A percentile compares a stretch with the other conserved stretches of the same genome.
Evolutionary conservation across 257 asterid species (phyloP).

Genomic region (Solanum piurae): DNA sequence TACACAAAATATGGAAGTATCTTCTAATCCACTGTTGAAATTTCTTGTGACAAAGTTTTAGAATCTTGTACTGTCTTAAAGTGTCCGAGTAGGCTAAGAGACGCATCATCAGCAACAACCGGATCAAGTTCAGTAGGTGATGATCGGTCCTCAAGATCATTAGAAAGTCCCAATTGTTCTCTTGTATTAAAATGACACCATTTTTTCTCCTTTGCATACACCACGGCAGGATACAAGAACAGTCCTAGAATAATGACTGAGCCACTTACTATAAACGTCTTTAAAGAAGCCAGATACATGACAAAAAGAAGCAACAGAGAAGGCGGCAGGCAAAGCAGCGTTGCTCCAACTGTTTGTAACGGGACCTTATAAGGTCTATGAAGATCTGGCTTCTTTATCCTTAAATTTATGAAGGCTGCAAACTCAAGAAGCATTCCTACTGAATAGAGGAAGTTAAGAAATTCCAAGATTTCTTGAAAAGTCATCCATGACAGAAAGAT

Average conservation of each 20-base stretch:
- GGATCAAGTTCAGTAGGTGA: constrained; percentile 6
- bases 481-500: constrained; percentile 91
- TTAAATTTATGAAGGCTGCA: constrained; percentile 71
- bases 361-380: constrained; percentile 86
- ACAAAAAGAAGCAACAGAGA: constrained; percentile 62
- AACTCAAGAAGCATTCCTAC: constrained; percentile 85
- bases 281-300: constrained; percentile 66
- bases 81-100: constrained; percentile 24
- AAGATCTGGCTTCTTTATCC: constrained; percentile 66
- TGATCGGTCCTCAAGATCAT: constrained; percentile 19
- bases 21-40: constrained; percentile 21
- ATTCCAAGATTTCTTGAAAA: constrained; percentile 84
- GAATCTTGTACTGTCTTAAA: background rate
- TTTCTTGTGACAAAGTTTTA: background rate
- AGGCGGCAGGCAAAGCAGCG: constrained; percentile 70
- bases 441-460: constrained; percentile 86
- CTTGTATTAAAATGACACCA: constrained; percentile 38
- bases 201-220: constrained; percentile 29
- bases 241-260: constrained; percentile 47
- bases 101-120: constrained; percentile 15
- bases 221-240: constrained; percentile 34
- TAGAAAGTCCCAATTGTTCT: background rate
- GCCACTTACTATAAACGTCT: constrained; percentile 62
- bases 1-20: background rate
- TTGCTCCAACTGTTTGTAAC: constrained; percentile 49